These are phyloP conservation scores for Bromus sterilis DNA, from an alignment of 176 grass and related monocot species.

Conservation along the genomic window DNA sequence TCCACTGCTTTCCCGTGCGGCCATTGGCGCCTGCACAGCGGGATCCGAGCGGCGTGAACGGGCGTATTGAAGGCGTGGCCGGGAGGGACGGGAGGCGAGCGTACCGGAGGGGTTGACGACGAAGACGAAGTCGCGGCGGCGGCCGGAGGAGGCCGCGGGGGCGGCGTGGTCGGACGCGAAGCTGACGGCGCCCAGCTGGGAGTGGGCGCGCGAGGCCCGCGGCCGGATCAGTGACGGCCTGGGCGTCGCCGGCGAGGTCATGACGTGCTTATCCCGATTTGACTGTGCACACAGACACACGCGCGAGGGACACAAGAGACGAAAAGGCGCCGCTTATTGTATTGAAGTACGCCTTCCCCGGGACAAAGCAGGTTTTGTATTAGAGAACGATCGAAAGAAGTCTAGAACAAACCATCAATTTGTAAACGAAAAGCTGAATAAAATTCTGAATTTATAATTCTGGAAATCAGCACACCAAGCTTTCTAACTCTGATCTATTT, in stretches of 20 bases:
- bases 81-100: background rate
- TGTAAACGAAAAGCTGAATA: too few species aligned
- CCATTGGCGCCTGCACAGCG: slow-evolving; percentile 70
- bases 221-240: slow-evolving; percentile 23
- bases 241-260: slow-evolving; percentile 23
- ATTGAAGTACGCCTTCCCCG: background rate
- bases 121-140: slow-evolving; percentile 67
- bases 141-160: slow-evolving; percentile 22
- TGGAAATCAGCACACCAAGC: too few species aligned
- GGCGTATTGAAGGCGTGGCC: background rate
- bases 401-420: too few species aligned
- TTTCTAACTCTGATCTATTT: too few species aligned
- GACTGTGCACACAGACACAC: too few species aligned
- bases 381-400: too few species aligned
- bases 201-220: slow-evolving; percentile 15
- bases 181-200: slow-evolving; percentile 19
- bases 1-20: slow-evolving; percentile 88
- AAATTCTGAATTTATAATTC: too few species aligned
- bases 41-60: background rate
- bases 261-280: slow-evolving; percentile 25
- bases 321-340: background rate
- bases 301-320: background rate
- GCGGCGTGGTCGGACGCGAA: slow-evolving; percentile 22
- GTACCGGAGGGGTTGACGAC: slow-evolving; percentile 84
- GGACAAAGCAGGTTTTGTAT: background rate